A percentile compares a stretch with the other conserved stretches of the same genome.
phyloP scores from a whole-genome alignment of 352 stramenopile genomes.

The Globisporangium heterothallicum region DNA sequence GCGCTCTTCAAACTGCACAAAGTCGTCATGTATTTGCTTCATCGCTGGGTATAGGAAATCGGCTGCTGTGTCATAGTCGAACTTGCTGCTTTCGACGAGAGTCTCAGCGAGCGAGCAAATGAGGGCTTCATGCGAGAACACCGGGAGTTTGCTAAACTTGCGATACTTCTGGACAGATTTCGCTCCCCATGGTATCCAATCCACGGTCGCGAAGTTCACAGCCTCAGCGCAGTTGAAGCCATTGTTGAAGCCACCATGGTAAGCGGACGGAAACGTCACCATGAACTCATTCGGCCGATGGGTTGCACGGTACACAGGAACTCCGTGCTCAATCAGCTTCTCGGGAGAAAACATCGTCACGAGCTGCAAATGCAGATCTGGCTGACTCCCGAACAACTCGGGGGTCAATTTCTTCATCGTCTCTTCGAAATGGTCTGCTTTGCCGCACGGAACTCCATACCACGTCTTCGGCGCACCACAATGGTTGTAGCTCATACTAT shows the following conservation, averaged over 20 bases:
- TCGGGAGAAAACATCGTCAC: constrained; percentile 84
- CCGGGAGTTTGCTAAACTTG: constrained; percentile 71
- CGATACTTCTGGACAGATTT: constrained; percentile 72
- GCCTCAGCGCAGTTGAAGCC: constrained; percentile 93
- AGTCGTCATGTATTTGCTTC: constrained; percentile 52
- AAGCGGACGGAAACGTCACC: constrained; percentile 97
- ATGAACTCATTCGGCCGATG: constrained; percentile 98
- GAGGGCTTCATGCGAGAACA: constrained; percentile 85
- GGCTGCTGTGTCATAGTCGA: constrained; percentile 41
- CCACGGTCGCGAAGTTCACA: constrained; percentile 87
- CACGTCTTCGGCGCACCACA: constrained; percentile 96
- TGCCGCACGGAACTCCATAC: constrained; percentile 93
- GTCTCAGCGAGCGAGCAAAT: constrained; percentile 73
- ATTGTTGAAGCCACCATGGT: constrained; percentile 97
- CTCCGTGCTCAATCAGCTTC: constrained; percentile 70
- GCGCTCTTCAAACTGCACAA: constrained; percentile 39
- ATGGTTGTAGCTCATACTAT: constrained; percentile 99
- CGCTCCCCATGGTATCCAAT: constrained; percentile 84
- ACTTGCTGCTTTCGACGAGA: constrained; percentile 44
- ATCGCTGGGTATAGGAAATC: constrained; percentile 60
- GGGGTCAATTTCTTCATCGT: constrained; percentile 91
- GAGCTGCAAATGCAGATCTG: constrained; percentile 93
- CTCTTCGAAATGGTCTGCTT: constrained; percentile 89
- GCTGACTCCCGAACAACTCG: constrained; percentile 91
- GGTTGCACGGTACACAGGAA: constrained; percentile 92